phyloP scores from a whole-genome alignment of 352 stramenopile species.

The Salisapilia sapeloensis region DNA sequence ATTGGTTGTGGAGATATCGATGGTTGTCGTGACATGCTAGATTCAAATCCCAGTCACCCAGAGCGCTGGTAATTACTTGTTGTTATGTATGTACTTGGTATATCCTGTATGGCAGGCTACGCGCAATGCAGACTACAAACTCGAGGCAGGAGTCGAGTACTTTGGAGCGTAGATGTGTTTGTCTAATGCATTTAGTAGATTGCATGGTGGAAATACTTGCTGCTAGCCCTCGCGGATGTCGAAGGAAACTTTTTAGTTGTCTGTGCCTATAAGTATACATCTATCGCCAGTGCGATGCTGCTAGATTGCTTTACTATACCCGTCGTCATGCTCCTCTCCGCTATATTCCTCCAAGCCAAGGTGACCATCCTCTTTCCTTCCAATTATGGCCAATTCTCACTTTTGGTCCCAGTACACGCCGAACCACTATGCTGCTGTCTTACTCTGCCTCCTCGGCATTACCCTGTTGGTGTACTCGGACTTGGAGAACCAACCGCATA shows the following conservation, averaged over 20 bases:
- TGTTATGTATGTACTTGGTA: slow-evolving; percentile 38
- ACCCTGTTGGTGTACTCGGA: slow-evolving; percentile 76
- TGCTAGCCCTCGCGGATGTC: slow-evolving; percentile 89
- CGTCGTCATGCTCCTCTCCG: slow-evolving; percentile 88
- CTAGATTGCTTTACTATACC: slow-evolving; percentile 93
- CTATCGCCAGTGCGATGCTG: slow-evolving; percentile 91
- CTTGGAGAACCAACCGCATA: slow-evolving; percentile 1
- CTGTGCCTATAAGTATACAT: slow-evolving; percentile 93
- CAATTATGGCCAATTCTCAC: background rate
- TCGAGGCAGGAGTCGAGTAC: slow-evolving; percentile 13
- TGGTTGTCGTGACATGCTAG: slow-evolving; percentile 7
- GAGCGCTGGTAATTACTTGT: slow-evolving; percentile 48
- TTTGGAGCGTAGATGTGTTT: slow-evolving; percentile 5
- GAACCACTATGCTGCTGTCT: slow-evolving; percentile 56
- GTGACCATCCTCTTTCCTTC: slow-evolving; percentile 2
- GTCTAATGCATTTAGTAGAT: slow-evolving; percentile 14
- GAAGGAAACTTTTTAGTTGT: slow-evolving; percentile 91
- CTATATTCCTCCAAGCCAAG: slow-evolving; percentile 68
- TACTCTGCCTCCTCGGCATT: slow-evolving; percentile 77
- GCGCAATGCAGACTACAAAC: slow-evolving; percentile 19
- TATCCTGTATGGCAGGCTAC: slow-evolving; percentile 21
- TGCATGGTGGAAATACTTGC: slow-evolving; percentile 77
- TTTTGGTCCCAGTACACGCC: slow-evolving; percentile 28
- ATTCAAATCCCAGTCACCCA: slow-evolving; percentile 66
- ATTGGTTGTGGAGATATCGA: slow-evolving; percentile 5